These are phyloP conservation scores for Pilasporangium apinafurcum DNA, from an alignment of 352 stramenopile species.

Conservation along the genomic window DNA sequence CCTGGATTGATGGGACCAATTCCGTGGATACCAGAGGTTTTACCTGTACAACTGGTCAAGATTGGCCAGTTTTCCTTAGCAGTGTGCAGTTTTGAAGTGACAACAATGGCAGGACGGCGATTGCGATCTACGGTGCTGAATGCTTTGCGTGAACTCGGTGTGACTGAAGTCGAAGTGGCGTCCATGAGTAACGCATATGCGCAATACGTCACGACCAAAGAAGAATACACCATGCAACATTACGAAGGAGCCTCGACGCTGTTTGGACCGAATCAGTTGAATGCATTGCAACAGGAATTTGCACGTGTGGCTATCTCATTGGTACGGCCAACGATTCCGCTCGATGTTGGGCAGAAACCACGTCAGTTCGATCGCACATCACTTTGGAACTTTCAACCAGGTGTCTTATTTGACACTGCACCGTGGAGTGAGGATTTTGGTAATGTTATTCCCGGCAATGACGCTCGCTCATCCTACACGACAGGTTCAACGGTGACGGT, in stretches of 20 bases:
- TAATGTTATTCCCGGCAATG: constrained; percentile 11
- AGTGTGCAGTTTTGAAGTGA: constrained; percentile 50
- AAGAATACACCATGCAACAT: constrained; percentile 57
- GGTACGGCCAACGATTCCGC: constrained; percentile 6
- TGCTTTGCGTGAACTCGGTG: constrained; percentile 11
- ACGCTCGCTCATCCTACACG: constrained; percentile 17
- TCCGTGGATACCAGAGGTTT: constrained; percentile 33
- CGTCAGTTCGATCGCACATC: constrained; percentile 25
- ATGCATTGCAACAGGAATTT: constrained; percentile 47
- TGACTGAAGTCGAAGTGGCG: constrained; percentile 42
- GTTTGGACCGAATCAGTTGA: constrained; percentile 61
- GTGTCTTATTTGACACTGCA: constrained; percentile 24
- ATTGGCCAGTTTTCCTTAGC: constrained; percentile 47
- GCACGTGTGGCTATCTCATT: constrained; percentile 26
- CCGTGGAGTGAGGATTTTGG: constrained; percentile 14
- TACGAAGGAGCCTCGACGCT: constrained; percentile 72
- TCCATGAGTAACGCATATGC: constrained; percentile 54
- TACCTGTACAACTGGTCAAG: constrained; percentile 48
- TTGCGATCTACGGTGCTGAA: constrained; percentile 25
- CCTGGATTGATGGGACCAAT: constrained; percentile 30
- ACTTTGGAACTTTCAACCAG: constrained; percentile 24
- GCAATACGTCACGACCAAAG: constrained; percentile 54
- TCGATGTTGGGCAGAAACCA: constrained; percentile 26
- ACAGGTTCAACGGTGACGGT: constrained; percentile 25
- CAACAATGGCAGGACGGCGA: constrained; percentile 49